Conservation (phyloP, 805 yeast species). For the Lipomyces spencermartinsiae region DNA sequence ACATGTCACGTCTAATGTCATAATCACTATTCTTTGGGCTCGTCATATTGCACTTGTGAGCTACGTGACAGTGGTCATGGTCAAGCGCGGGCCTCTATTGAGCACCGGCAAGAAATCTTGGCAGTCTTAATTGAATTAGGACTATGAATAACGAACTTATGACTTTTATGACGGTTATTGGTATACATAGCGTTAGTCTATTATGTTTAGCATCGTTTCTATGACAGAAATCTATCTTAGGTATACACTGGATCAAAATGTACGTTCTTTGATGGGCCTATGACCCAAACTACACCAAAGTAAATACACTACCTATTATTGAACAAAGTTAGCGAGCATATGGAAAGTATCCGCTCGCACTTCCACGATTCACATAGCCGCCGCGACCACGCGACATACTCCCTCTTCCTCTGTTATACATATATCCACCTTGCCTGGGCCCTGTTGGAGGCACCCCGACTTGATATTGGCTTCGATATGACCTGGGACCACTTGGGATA, state of each 20-base stretch:
- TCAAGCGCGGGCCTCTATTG: neutral
- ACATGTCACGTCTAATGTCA: neutral
- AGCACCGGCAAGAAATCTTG: neutral
- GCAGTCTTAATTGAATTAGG: neutral
- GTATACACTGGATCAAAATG: slow-evolving; percentile 4
- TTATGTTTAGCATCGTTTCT: neutral
- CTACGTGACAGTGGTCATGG: neutral
- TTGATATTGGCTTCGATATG: slow-evolving; percentile 13
- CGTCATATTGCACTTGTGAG: slow-evolving; percentile 8
- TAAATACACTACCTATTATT: neutral
- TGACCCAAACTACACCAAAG: neutral
- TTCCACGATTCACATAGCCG: slow-evolving; percentile 7
- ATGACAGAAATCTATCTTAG: neutral
- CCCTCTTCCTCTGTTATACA: slow-evolving; percentile 1
- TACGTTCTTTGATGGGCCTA: slow-evolving; percentile 6
- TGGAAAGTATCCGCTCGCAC: slow-evolving; percentile 17
- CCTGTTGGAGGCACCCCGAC: slow-evolving; percentile 18
- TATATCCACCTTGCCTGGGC: slow-evolving; percentile 12
- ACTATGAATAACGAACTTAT: neutral
- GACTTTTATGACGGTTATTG: slow-evolving; percentile 1
- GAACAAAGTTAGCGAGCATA: slow-evolving; percentile 20
- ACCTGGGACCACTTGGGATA: slow-evolving; percentile 28
- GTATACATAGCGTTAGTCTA: neutral
- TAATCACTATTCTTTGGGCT: slow-evolving; percentile 1
- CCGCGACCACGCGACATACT: neutral